Percentiles rank a stretch among this genome's conserved stretches.
These are phyloP conservation scores for Thalia dealbata DNA, from an alignment of 176 grass and related monocot species.

Conservation along the genomic window DNA sequence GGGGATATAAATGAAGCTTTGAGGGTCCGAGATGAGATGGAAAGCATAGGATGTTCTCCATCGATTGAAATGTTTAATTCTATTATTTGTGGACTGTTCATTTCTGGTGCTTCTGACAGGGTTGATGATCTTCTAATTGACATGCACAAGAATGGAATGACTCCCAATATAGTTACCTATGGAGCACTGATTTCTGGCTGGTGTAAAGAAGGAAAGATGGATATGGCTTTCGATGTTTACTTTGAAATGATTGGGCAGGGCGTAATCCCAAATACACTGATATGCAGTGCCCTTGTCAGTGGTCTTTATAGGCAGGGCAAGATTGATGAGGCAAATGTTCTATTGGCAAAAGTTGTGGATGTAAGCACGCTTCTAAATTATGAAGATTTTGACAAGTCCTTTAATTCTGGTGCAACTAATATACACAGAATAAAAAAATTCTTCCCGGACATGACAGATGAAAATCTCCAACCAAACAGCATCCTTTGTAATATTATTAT, in stretches of 20 bases:
- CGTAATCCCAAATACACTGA: constrained; percentile 56
- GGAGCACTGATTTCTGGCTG: constrained; percentile 75
- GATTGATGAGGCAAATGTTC: constrained; percentile 76
- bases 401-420: constrained; percentile 14
- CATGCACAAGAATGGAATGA: constrained; percentile 42
- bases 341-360: constrained; percentile 58
- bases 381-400: constrained; percentile 11
- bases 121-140: constrained; percentile 40
- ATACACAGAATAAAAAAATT: constrained; percentile 25
- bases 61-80: constrained; percentile 90
- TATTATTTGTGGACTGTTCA: constrained; percentile 64
- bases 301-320: constrained; percentile 74
- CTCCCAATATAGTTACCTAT: constrained; percentile 72
- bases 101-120: constrained; percentile 35
- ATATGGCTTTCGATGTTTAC: constrained; percentile 53
- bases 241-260: constrained; percentile 71
- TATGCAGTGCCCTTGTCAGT: constrained; percentile 57
- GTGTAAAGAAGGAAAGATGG: constrained; percentile 70
- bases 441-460: constrained; percentile 28
- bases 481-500: constrained; percentile 88
- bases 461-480: constrained; percentile 40
- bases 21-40: constrained; percentile 49
- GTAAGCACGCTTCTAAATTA: constrained; percentile 46
- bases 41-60: constrained; percentile 47
- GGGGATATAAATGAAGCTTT: constrained; percentile 46